Percentiles rank a stretch among this genome's conserved stretches.
phyloP scores from a whole-genome alignment of 352 stramenopile genomes.

The Vaucheria bursata region DNA sequence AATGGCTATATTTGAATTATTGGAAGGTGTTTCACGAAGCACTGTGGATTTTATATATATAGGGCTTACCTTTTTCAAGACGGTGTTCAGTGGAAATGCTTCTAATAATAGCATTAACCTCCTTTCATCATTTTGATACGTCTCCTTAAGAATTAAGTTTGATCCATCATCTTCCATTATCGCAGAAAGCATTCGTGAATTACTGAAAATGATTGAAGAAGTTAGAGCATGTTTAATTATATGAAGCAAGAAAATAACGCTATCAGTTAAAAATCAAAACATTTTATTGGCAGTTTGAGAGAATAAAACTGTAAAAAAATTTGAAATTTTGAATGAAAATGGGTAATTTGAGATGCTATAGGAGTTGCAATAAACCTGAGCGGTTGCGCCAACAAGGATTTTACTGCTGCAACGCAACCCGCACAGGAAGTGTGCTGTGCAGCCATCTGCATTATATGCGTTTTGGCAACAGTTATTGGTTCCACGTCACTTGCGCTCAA shows the following conservation, averaged over 20 bases:
- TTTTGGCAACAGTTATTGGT: neutral
- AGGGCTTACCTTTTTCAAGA: conserved; percentile 41
- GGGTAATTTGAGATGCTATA: neutral
- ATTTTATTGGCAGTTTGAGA: too few species aligned
- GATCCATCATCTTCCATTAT: neutral
- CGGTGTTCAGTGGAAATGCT: conserved; percentile 29
- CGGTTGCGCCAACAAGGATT: conserved; percentile 36
- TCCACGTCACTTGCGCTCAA: conserved; percentile 4
- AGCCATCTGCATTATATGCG: conserved; percentile 37
- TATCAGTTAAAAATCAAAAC: too few species aligned
- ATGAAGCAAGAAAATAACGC: too few species aligned
- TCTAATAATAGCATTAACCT: conserved; percentile 22
- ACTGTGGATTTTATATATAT: too few species aligned
- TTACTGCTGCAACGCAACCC: conserved; percentile 44
- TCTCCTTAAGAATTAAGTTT: neutral
- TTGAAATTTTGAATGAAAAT: conserved; percentile 3
- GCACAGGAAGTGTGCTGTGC: conserved; percentile 44
- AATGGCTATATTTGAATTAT: too few species aligned
- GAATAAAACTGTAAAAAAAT: too few species aligned
- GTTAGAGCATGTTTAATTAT: too few species aligned
- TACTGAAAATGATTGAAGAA: neutral
- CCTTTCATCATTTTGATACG: conserved; percentile 13
- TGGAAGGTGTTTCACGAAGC: too few species aligned
- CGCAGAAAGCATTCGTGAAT: neutral
- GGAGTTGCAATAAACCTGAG: neutral